Conservation (phyloP, 768 basidiomycete species). For the Stropharia rugosoannulata region DNA sequence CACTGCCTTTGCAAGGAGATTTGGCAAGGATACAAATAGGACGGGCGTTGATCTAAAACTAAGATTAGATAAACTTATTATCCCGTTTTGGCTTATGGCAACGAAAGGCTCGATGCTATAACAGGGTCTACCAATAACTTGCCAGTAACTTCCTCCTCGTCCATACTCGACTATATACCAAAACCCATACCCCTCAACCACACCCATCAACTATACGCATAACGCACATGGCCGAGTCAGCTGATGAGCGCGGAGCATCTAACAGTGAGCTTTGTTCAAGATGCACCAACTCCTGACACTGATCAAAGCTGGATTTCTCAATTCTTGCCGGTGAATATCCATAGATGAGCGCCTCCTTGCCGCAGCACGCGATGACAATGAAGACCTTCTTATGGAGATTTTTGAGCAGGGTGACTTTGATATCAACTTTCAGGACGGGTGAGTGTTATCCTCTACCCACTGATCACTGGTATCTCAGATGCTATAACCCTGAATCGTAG, state of each 20-base stretch:
- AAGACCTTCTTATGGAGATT: constrained; percentile 61
- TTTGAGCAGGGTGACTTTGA: constrained; percentile 58
- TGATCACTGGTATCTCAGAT: not conserved
- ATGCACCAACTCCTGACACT: constrained; percentile 7
- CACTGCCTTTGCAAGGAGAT: not conserved
- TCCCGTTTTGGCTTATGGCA: not conserved
- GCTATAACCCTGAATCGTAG: constrained; percentile 22
- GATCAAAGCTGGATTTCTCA: not conserved
- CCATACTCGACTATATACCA: not conserved
- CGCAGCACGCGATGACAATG: constrained; percentile 73
- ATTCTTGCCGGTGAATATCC: not conserved
- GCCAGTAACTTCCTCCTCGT: not conserved
- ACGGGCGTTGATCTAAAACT: not conserved
- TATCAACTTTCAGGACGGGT: constrained; percentile 82
- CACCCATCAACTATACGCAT: not conserved
- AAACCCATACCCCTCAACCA: not conserved
- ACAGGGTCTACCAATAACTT: not conserved
- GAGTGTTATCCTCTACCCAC: constrained; percentile 27
- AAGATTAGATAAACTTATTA: constrained; percentile 5
- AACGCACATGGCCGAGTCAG: constrained; percentile 3
- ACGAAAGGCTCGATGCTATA: not conserved
- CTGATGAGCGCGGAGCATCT: constrained; percentile 15
- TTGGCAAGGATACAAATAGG: not conserved
- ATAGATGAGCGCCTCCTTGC: constrained; percentile 71
- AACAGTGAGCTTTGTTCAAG: constrained; percentile 11